A percentile compares a stretch with the other conserved stretches of the same genome.
phyloP scores from a whole-genome alignment of 148 eudicot species.

The Rhododendron henanense region DNA sequence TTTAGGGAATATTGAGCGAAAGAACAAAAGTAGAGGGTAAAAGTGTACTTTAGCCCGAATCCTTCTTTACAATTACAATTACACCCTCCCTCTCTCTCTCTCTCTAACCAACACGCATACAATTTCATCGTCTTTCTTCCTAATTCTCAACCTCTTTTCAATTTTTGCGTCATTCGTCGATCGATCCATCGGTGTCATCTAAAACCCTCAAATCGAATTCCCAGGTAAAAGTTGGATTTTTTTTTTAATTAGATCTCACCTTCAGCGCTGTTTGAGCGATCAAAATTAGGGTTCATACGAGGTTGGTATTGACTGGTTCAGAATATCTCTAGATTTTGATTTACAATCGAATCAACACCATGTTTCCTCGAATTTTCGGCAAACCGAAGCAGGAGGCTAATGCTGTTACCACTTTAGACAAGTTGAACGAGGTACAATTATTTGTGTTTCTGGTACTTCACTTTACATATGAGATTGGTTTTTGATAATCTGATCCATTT shows the following conservation, averaged over 20 bases:
- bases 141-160: background rate
- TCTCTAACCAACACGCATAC: background rate
- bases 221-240: background rate
- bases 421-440: constrained; percentile 28
- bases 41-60: background rate
- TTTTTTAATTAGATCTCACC: background rate
- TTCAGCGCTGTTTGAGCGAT: background rate
- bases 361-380: constrained; percentile 37
- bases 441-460: background rate
- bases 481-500: background rate
- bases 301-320: constrained; percentile 2
- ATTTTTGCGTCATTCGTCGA: background rate
- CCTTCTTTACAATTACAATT: background rate
- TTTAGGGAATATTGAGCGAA: background rate
- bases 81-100: background rate
- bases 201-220: background rate
- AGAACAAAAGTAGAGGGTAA: background rate
- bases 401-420: constrained; percentile 28
- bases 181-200: constrained; percentile 2
- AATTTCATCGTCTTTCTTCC: background rate
- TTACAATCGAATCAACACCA: constrained; percentile 4
- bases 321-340: background rate
- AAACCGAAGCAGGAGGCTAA: constrained; percentile 33
- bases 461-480: background rate
- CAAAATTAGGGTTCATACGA: constrained; percentile 9